Conservation (phyloP, 306 rosid species). For the Adenanthera pavonina region DNA sequence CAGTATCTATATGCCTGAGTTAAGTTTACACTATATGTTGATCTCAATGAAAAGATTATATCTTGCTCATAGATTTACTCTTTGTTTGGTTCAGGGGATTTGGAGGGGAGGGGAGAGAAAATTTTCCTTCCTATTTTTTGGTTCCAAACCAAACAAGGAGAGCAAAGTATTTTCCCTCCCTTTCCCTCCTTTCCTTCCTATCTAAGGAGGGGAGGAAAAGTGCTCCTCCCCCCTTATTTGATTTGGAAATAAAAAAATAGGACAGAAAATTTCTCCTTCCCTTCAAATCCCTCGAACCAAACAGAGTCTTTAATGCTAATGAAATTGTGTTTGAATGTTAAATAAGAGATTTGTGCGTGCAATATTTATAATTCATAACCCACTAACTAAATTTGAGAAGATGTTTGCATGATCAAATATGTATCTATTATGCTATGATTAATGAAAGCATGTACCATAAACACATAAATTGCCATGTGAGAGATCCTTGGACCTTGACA, state of each 20-base stretch:
- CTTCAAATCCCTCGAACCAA: no score
- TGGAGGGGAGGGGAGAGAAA: no score
- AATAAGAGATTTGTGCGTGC: background rate
- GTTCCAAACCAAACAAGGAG: no score
- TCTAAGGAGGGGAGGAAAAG: no score
- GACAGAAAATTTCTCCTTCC: no score
- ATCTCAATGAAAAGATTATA: background rate
- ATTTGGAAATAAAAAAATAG: no score
- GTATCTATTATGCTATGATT: background rate
- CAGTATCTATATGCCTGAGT: constrained; percentile 3
- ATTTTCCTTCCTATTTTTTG: no score
- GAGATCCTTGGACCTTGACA: background rate
- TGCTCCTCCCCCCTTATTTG: no score
- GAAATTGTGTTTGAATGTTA: background rate
- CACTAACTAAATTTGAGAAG: background rate
- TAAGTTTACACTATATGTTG: background rate
- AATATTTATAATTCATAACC: background rate
- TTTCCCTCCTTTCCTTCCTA: no score
- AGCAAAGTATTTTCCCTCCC: no score
- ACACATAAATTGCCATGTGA: background rate
- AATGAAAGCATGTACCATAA: background rate
- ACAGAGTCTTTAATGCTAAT: background rate
- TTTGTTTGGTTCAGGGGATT: no score
- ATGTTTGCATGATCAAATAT: background rate
- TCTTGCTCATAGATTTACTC: background rate